phyloP scores from a whole-genome alignment of 169 alveolate species.

The Theileria luwenshuni region DNA sequence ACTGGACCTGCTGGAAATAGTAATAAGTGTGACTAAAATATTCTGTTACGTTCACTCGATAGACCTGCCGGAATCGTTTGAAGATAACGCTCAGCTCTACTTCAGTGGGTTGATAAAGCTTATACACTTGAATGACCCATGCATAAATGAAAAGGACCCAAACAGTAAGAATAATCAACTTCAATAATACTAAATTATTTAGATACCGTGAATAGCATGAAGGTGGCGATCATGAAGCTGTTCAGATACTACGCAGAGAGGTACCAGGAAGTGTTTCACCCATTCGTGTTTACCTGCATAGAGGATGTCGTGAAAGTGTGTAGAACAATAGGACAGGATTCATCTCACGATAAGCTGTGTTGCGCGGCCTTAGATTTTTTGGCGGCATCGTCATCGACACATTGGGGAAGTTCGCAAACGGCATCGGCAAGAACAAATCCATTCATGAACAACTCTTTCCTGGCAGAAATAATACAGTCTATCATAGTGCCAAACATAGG shows the following conservation, averaged over 20 bases:
- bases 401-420: constrained; percentile 48
- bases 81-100: constrained; percentile 54
- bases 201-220: constrained; percentile 36
- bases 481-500: constrained; percentile 67
- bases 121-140: constrained; percentile 44
- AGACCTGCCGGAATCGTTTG: constrained; percentile 65
- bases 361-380: constrained; percentile 61
- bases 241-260: constrained; percentile 66
- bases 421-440: constrained; percentile 47
- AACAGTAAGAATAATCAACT: constrained; percentile 15
- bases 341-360: constrained; percentile 48
- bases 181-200: background rate
- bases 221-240: constrained; percentile 50
- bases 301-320: constrained; percentile 57
- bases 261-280: constrained; percentile 64
- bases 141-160: constrained; percentile 25
- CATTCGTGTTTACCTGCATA: constrained; percentile 54
- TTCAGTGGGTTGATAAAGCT: constrained; percentile 56
- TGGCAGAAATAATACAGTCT: constrained; percentile 53
- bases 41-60: constrained; percentile 54
- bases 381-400: constrained; percentile 55
- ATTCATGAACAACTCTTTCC: constrained; percentile 43
- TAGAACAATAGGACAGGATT: constrained; percentile 31
- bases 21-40: constrained; percentile 53
- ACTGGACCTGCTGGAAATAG: constrained; percentile 44